Base-by-base conservation (phyloP, 176 grass and related monocot genomes). In the Zoysia pacifica region DNA sequence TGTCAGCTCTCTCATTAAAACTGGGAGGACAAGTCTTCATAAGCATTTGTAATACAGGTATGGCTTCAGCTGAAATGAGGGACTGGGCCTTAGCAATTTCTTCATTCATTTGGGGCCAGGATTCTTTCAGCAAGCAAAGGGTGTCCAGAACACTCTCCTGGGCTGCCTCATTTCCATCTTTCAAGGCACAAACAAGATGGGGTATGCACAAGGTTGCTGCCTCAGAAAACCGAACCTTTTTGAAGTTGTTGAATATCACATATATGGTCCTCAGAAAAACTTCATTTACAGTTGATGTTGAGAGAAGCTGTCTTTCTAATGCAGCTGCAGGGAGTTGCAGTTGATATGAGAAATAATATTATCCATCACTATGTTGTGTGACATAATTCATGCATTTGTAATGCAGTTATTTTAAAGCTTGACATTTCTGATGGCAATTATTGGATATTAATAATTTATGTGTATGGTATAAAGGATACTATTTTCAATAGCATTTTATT, bases 141-240 rank as follows among this genome's bases (percentile, higher is more conserved):
- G 90, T 93, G 84, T 93, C 91, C 5, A 98, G 86, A 49, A 94
- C 92, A 51, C 92, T 87, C 82, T 98, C 95, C 73, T 94, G 95
- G 55, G 90, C 90, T 76, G 86, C 79, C 70, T 98, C 95, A 43
- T 68, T 91, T 87, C 92, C 90, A 73, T 92, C 84, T 75, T 91
- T 89, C 70, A 98, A 74, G 37, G 91, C 92, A 81, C 88, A 85
- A 40, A 93, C 91, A 64, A 98, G 81, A 88, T 94, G 92, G 1
- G 95, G 95, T 83, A 98, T 94, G 81, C 87, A 98, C 72, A 98
- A 80, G 36, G 95, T 98, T 78, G 92, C 95, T 64, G 88, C 89
- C 81, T 94, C 95, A n/a, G 95, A 94, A 83, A 89, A 89, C 54
- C 87, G 85, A 8, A 98, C 83, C 73, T 94, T 97, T 80, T 86